Base-by-base conservation (phyloP, 805 yeast species). In the Zygosaccharomyces kombuchaensis region DNA sequence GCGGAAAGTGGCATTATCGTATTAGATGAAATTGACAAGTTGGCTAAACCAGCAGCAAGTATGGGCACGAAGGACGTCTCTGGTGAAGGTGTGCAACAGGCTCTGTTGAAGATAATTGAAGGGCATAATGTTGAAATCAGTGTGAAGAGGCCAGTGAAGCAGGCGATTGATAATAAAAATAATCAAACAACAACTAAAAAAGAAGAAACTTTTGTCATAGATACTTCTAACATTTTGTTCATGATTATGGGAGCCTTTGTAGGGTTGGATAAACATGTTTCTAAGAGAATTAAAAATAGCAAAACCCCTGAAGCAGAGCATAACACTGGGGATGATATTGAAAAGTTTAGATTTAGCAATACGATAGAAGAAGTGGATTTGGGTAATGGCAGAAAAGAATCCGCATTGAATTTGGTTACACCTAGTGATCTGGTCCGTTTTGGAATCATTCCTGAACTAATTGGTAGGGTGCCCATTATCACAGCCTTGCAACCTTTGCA, bases 41-140 rank as follows among this genome's bases (percentile, higher is more conserved):
- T 80, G 9, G 74, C 83, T 0, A 76, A 75, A 50, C 76, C 78
- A 1, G 60, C 73, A 1, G 68, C 70, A 9, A 61, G 66, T 29
- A 67, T 68, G 27, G 80, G 79, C 3, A 70, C 78, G 0, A 75
- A 77, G 50, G 84, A 79, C 58, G 80, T 79, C 2, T 69, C 82
- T 1, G 84, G 84, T 6, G 84, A 80, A 59, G 84, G 84, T 40
- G 84, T 80, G 13, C 84, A 79, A 52, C 84, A 79, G 53, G 77
- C 82, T 0, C 57, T 79, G 10, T 55, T 79, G 50, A 80, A 80
- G 53, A 65, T 79, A 37, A 69, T 79, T 30, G 84, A 79, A 55
- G 84, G 84, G 2, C 73, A 80, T 14, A 69, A 65, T 9, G 74
- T 79, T 2, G 73, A 72, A 44, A 62, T 75, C n/a, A 69, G 69